Percentiles rank a stretch among this genome's conserved stretches.
phyloP scores from a whole-genome alignment of 148 eudicot genomes.

The Chenopodium album region DNA sequence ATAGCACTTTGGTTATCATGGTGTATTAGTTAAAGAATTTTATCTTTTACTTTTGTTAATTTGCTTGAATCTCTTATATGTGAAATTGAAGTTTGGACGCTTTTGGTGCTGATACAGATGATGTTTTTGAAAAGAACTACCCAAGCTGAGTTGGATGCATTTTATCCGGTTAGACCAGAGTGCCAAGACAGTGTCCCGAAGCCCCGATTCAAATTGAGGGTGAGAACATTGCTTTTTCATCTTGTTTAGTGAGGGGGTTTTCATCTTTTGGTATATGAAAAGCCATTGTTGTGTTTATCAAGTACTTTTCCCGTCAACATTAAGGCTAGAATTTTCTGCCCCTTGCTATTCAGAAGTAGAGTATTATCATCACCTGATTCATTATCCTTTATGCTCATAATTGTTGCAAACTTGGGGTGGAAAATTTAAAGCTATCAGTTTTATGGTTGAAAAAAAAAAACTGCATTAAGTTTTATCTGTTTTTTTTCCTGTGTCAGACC shows the following conservation, averaged over 20 bases:
- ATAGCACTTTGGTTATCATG: background rate
- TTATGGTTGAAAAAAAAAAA: background rate
- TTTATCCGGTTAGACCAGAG: slow-evolving; percentile 69
- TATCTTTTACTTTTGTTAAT: background rate
- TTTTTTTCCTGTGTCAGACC: background rate
- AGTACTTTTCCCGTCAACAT: background rate
- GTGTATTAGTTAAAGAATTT: background rate
- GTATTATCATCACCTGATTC: background rate
- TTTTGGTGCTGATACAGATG: slow-evolving; percentile 20
- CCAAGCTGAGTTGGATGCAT: slow-evolving; percentile 55
- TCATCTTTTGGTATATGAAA: background rate
- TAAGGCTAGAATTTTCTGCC: background rate
- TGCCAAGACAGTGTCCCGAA: slow-evolving; percentile 69
- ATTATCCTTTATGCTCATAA: background rate
- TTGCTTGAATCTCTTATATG: background rate
- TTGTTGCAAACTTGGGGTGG: background rate
- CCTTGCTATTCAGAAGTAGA: background rate
- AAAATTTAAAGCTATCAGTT: background rate
- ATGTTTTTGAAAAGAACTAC: slow-evolving; percentile 47
- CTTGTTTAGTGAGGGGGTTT: background rate
- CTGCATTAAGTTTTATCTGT: background rate
- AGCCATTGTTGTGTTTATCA: background rate
- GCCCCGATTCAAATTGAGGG: slow-evolving; percentile 79
- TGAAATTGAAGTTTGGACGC: slow-evolving; percentile 5
- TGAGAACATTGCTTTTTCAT: slow-evolving; percentile 31